Evolutionary conservation across 129 eudicot genomes (phyloP).

Genomic region (Helichrysum umbraculigerum): DNA sequence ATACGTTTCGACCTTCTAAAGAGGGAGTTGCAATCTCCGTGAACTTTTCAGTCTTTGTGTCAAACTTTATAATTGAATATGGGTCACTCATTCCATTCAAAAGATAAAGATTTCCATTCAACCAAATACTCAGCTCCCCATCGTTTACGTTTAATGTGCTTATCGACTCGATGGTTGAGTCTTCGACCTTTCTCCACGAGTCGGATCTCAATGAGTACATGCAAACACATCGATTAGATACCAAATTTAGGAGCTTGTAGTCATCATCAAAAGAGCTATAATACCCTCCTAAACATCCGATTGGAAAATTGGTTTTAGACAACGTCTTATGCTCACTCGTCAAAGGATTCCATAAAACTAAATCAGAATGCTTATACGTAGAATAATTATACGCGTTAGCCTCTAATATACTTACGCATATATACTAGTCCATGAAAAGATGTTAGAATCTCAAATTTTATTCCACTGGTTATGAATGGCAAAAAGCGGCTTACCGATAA

Average conservation of each 20-base stretch:
- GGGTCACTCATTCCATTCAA: no score
- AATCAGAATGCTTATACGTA: neutral
- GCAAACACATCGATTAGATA: neutral
- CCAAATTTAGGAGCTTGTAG: neutral
- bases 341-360: slow-evolving; percentile 21
- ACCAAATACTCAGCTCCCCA: no score
- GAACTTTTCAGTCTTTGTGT: no score
- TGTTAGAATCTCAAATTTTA: neutral
- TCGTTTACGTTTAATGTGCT: no score
- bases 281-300: neutral
- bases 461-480: neutral
- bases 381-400: no score
- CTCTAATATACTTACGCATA: neutral
- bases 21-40: neutral
- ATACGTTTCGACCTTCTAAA: neutral
- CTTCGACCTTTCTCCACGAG: neutral
- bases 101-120: neutral
- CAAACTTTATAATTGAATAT: neutral
- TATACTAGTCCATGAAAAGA: slow-evolving; percentile 23
- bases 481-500: neutral
- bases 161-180: neutral
- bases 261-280: slow-evolving; percentile 15
- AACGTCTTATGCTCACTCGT: slow-evolving; percentile 12
- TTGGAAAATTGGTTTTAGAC: neutral
- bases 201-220: slow-evolving; percentile 19